Conservation (phyloP, 208 protist genomes). For the Tritrichomonas foetus region DNA sequence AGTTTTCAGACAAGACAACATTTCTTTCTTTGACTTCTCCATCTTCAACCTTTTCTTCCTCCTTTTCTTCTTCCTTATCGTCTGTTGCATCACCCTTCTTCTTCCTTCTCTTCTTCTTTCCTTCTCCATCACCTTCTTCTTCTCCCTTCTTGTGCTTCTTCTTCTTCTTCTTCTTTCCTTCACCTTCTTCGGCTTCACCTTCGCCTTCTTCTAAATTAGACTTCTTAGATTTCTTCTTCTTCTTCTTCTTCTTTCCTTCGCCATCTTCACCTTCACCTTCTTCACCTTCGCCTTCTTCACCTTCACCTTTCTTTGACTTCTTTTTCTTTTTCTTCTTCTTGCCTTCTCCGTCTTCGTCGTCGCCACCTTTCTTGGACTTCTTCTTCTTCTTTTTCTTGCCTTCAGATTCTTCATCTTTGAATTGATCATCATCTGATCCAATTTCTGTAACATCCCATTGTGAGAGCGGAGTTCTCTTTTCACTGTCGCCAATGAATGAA, state of each 20-base stretch:
- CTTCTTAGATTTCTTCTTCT: neutral
- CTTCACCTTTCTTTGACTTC: neutral
- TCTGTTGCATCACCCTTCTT: neutral
- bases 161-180: neutral
- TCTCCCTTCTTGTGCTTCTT: too few relatives aligned
- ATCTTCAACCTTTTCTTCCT: neutral
- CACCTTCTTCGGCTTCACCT: neutral
- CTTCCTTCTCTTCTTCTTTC: neutral
- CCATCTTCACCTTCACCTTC: neutral
- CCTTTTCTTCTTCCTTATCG: neutral
- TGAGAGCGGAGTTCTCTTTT: neutral
- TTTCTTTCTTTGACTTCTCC: too few relatives aligned
- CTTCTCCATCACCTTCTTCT: neutral
- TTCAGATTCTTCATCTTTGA: neutral
- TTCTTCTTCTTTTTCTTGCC: neutral
- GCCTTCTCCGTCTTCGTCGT: neutral
- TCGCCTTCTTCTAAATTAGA: neutral
- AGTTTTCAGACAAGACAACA: too few relatives aligned
- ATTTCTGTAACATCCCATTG: neutral
- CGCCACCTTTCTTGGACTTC: neutral
- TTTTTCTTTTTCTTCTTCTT: neutral
- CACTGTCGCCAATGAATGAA: neutral
- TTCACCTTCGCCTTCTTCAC: neutral
- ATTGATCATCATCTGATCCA: neutral
- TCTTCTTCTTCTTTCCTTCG: neutral